Percentiles rank a stretch among this genome's conserved stretches.
Conservation (phyloP, 208 protist genomes). For the Trypanosomatidae sp. region DNA sequence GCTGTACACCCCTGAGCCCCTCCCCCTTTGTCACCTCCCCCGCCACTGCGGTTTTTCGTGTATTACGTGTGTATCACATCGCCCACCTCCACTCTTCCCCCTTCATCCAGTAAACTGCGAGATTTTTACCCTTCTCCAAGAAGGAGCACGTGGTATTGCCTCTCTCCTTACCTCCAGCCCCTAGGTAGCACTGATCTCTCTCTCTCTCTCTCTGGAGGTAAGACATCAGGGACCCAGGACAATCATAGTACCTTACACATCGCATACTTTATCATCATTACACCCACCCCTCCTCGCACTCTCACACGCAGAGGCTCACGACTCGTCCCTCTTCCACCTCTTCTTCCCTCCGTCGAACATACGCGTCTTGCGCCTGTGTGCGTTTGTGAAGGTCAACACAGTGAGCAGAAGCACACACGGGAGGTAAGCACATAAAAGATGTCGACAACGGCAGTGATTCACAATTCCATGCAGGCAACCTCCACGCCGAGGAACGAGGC, state of each 20-base stretch:
- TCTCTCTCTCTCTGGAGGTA: not conserved
- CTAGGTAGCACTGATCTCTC: not conserved
- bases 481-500: conserved; percentile 17
- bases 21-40: not conserved
- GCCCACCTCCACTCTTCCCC: not conserved
- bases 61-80: not conserved
- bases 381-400: not conserved
- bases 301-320: not conserved
- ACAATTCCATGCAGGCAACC: conserved; percentile 10
- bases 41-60: not conserved
- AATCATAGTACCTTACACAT: not conserved
- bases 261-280: not conserved
- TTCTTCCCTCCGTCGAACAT: conserved; percentile 3
- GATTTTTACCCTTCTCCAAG: no score
- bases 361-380: not conserved
- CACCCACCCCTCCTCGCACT: not conserved
- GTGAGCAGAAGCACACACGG: not conserved
- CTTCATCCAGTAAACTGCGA: not conserved
- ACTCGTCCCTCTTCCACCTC: not conserved
- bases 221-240: not conserved
- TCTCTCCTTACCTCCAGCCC: not conserved
- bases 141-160: not conserved
- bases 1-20: not conserved
- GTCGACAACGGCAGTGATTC: conserved; percentile 17
- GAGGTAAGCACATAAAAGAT: not conserved